Evolutionary conservation across 2,329 filamentous ascomycete species (phyloP), one percentile per base, ranked within the genome.

Genomic region (Pseudopyrenochaeta lycopersici): DNA sequence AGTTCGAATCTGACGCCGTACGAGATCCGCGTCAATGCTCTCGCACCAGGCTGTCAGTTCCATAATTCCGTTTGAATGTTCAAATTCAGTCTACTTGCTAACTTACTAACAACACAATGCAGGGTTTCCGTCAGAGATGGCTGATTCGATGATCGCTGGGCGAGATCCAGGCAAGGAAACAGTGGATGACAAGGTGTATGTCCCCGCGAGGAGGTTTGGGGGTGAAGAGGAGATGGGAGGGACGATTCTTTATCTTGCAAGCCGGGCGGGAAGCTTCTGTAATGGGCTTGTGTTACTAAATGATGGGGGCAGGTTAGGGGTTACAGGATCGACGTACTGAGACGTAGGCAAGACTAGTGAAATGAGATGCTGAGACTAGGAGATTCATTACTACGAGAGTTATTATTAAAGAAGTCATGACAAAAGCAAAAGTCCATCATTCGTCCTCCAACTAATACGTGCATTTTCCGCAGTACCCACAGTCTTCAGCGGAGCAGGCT

Each of bases 11-110:
- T 68, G 54, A 77, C 58, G 15, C 70, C 49, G 48, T 75, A 66
- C 46, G 68, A 74, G 15, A 83, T 84, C 30, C 73, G 82, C 1
- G 74, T 76, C 1, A 84, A 84, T 62, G 73, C 77, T 0, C 75
- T 84, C 41, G 76, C 80, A 3, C 81, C 82, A 10, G 82, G 82
- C 3, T 45, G 60, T 61, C 51, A 44, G 43, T 57, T 23, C 11
- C 2, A 9, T 11, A 2, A 2, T 5, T 29, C 2, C 27, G 31
- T 14, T 33, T 33, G 11, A 33, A 10, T 33, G 5, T 12, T n/a
- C n/a, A n/a, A n/a, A n/a, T n/a, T n/a, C n/a, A n/a, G n/a, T n/a
- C n/a, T 12, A 35, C 10, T 2, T 4, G 18, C 12, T 49, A 21
- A 51, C 40, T 7, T 4, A 23, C 20, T 4, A 32, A 14, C n/a